A percentile compares a stretch with the other conserved stretches of the same genome.
These are phyloP conservation scores for Phaeosphaeriaceae sp. DNA, from an alignment of 2,329 filamentous ascomycete genomes.

Conservation along the genomic window DNA sequence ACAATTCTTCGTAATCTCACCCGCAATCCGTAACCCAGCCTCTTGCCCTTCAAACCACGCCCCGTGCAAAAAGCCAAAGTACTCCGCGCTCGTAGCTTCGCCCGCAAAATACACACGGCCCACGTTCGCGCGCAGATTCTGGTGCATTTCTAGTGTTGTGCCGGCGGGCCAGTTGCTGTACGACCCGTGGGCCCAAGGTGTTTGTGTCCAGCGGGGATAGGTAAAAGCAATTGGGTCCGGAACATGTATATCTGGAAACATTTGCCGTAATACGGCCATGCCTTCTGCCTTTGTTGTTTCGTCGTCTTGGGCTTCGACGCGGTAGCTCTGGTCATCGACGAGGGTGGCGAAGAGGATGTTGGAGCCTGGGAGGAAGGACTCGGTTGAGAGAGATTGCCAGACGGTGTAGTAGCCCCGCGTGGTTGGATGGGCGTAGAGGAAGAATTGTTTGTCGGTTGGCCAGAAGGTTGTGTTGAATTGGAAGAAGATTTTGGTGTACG, in stretches of 20 bases:
- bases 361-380: conserved; percentile 65
- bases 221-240: conserved; percentile 66
- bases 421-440: conserved; percentile 59
- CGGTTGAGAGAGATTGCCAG: conserved; percentile 67
- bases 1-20: conserved; percentile 32
- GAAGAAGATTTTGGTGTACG: conserved; percentile 75
- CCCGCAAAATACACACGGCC: conserved; percentile 69
- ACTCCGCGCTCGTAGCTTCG: conserved; percentile 67
- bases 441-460: conserved; percentile 61
- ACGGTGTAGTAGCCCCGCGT: conserved; percentile 63
- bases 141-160: conserved; percentile 68
- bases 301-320: conserved; percentile 65
- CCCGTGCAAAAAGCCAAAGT: conserved; percentile 69
- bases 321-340: conserved; percentile 62
- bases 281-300: conserved; percentile 63
- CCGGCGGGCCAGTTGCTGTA: conserved; percentile 73
- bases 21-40: conserved; percentile 40
- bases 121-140: conserved; percentile 71
- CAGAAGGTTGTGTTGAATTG: conserved; percentile 73
- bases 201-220: conserved; percentile 65
- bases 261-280: conserved; percentile 63
- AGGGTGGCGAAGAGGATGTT: conserved; percentile 72
- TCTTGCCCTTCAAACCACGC: conserved; percentile 47
- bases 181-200: conserved; percentile 62
- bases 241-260: conserved; percentile 65